Evolutionary conservation across 2,329 filamentous ascomycete genomes (phyloP), one percentile per base, ranked within the genome.

Genomic region (Aspergillus udagawae): DNA sequence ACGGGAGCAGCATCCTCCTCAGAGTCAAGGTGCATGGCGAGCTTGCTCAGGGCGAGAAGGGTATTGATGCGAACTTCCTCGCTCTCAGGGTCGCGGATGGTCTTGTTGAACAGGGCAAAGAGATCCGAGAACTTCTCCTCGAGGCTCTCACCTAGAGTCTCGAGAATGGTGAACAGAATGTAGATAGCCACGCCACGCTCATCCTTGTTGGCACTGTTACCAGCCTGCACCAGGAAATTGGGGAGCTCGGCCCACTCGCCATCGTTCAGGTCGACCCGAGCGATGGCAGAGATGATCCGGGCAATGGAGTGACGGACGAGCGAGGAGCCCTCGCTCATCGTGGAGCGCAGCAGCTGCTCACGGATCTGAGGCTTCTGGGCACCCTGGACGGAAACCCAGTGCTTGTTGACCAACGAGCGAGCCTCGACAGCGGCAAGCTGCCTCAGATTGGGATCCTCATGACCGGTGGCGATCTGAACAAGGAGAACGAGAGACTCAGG

Each of bases 21-120:
- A 0, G 90, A 86, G 71, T 97, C 90, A 51, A 97, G 80, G 61
- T 96, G 84, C 81, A 95, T 89, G 54, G 93, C 88, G 68, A 96
- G 83, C 70, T 91, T 89, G 68, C 92, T 92, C 60, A 97, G 84
- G 60, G 91, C 92, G 70, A 96, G 85, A 77, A 97, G 87, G 32
- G 94, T 95, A 81, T 97, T 97, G 79, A 96, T 87, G 67, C 92
- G 88, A 56, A 99, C 94, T 73, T 97, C 91, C 60, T 89, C 85
- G 74, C 92, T 97, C 76, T 95, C 87, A 1, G 90, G 87, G 70
- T 97, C 94, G 68, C 89, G 87, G 69, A 99, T 94, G 50, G 92
- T 95, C 74, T 87, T 88, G 75, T 82, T 82, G 79, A 97, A 96
- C 27, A 97, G 82, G 68, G 84, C 82, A 69, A 97, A 91, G 59